These are phyloP conservation scores for Rauvolfia tetraphylla DNA, from an alignment of 257 asterid species.

Conservation along the genomic window DNA sequence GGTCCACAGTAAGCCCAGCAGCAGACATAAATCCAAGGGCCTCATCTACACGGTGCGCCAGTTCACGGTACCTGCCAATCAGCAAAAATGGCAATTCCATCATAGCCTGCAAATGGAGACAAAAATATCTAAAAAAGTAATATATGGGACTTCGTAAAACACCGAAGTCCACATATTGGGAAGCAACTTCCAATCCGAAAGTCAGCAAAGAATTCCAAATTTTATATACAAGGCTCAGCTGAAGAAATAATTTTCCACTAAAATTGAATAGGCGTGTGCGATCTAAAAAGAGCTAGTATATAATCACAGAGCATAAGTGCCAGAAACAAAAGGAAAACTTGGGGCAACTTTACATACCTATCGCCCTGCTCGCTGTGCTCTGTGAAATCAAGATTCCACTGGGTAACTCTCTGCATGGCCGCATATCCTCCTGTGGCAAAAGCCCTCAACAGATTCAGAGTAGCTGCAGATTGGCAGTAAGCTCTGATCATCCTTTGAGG, in stretches of 20 bases:
- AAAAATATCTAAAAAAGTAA: not conserved
- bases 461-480: constrained; percentile 81
- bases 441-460: constrained; percentile 74
- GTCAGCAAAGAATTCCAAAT: not conserved
- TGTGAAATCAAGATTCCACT: constrained; percentile 81
- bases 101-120: not conserved
- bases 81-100: constrained; percentile 7
- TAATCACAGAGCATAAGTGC: not conserved
- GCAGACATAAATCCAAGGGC: constrained; percentile 83
- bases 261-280: not conserved
- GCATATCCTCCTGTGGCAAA: constrained; percentile 90
- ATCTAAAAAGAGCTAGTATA: not conserved
- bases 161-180: not conserved
- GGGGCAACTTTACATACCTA: constrained; percentile 34
- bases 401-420: constrained; percentile 76
- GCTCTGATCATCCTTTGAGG: constrained; percentile 87
- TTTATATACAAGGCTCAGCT: not conserved
- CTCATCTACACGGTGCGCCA: constrained; percentile 73
- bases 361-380: constrained; percentile 89
- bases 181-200: not conserved
- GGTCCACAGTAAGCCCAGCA: constrained; percentile 71
- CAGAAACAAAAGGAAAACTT: not conserved
- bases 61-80: constrained; percentile 60
- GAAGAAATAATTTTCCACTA: not conserved
- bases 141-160: not conserved